Evolutionary conservation across 1,284 basidiomycete species (phyloP).

Genomic region (Pascua guehoae): DNA sequence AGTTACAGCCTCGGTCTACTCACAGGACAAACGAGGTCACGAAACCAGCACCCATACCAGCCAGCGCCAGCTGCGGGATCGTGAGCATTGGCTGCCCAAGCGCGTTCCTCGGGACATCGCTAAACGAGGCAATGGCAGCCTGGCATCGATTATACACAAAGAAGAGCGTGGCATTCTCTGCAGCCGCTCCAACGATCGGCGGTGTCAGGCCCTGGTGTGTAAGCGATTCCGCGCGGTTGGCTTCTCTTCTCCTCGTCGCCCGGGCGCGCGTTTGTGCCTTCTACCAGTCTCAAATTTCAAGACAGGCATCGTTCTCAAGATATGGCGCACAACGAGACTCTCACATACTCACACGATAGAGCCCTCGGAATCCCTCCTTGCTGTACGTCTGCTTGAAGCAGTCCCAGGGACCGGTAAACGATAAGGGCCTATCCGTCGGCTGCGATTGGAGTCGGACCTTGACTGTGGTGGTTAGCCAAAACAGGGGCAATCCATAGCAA

Average conservation of each 20-base stretch:
- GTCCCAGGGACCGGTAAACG: slow-evolving; percentile 74
- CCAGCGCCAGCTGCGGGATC: slow-evolving; percentile 65
- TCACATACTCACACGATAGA: slow-evolving; percentile 66
- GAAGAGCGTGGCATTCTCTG: slow-evolving; percentile 84
- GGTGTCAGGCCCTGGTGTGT: slow-evolving; percentile 71
- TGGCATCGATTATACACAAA: slow-evolving; percentile 82
- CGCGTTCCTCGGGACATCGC: slow-evolving; percentile 14
- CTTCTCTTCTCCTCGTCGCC: too few relatives aligned
- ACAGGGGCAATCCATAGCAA: not conserved
- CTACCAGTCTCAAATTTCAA: too few relatives aligned
- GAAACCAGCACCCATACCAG: slow-evolving; percentile 76
- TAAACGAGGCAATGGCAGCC: slow-evolving; percentile 54
- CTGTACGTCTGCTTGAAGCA: slow-evolving; percentile 73
- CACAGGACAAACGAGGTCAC: slow-evolving; percentile 76
- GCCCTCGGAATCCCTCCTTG: slow-evolving; percentile 69
- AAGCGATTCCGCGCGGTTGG: not conserved
- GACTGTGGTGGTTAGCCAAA: slow-evolving; percentile 21
- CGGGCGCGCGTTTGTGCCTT: too few relatives aligned
- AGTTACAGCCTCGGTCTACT: slow-evolving; percentile 33
- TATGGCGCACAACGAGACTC: too few relatives aligned
- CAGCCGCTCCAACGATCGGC: slow-evolving; percentile 84
- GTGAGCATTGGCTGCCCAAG: slow-evolving; percentile 51
- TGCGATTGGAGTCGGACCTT: slow-evolving; percentile 81
- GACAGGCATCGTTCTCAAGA: too few relatives aligned
- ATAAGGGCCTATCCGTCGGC: slow-evolving; percentile 65